Percentiles rank a stretch among this genome's conserved stretches.
phyloP scores from a whole-genome alignment of 768 basidiomycete genomes.

The Punctularia strigosozonata region DNA sequence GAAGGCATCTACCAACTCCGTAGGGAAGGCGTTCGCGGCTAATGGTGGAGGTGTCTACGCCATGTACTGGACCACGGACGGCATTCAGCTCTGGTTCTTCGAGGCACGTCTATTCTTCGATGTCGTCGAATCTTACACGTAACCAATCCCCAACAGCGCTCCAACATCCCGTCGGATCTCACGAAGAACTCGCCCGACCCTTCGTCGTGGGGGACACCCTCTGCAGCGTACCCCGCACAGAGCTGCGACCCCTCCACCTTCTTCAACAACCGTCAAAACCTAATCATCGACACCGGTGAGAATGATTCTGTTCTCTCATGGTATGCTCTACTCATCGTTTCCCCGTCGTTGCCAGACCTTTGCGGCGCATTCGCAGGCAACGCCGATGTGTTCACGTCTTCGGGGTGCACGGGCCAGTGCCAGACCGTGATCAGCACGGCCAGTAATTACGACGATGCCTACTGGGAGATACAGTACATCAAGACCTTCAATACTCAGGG shows the following conservation, averaged over 20 bases:
- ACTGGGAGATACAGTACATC: slow-evolving; percentile 50
- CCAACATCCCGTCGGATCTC: slow-evolving; percentile 43
- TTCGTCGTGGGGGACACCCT: no score
- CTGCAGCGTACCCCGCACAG: no score
- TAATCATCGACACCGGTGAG: slow-evolving; percentile 18
- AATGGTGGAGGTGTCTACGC: slow-evolving; percentile 66
- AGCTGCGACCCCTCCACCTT: slow-evolving; percentile 32
- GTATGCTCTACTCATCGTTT: no score
- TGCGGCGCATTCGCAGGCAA: slow-evolving; percentile 35
- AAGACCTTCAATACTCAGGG: slow-evolving; percentile 15
- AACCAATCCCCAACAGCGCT: slow-evolving; percentile 24
- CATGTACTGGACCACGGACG: slow-evolving; percentile 55
- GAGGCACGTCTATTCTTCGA: slow-evolving; percentile 18
- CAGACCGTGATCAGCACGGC: slow-evolving; percentile 57
- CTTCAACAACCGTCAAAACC: slow-evolving; percentile 13
- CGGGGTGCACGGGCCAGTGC: slow-evolving; percentile 48
- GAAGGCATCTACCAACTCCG: slow-evolving; percentile 41
- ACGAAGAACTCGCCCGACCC: no score
- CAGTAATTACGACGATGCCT: slow-evolving; percentile 50
- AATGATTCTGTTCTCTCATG: no score
- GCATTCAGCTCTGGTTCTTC: slow-evolving; percentile 58
- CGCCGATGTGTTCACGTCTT: slow-evolving; percentile 40
- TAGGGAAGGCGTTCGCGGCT: slow-evolving; percentile 53
- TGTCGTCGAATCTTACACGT: no score
- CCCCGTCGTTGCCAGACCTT: slow-evolving; percentile 3